Base-by-base conservation (phyloP, 139 green algal species). In the Chlorella sp. region DNA sequence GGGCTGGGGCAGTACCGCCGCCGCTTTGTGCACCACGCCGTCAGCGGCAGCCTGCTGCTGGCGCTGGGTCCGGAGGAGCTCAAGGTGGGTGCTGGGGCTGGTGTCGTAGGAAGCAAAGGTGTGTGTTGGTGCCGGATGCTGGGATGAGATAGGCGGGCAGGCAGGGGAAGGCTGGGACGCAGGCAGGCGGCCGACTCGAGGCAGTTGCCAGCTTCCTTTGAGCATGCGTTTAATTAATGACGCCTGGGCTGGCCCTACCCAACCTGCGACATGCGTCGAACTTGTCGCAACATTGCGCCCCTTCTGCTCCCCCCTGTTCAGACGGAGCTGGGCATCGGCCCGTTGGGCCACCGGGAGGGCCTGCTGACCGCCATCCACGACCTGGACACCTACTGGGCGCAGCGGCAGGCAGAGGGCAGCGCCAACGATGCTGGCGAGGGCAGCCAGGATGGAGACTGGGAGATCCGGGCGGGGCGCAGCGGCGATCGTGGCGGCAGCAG, bases 1-100 rank as follows among this genome's bases (percentile, higher is more conserved):
- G 93, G 93, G 0, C 80, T 96, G 80, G 89, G 88, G 8, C 93
- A 95, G 85, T 95, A 96, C 85, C 87, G 93, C 75, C 88, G 91
- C 51, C 89, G 89, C 30, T 95, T 96, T 85, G 44, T 92, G 82
- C 93, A 96, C 86, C 86, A 96, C 75, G 87, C 76, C 44, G 73
- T 96, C 1, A 82, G 90, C 73, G 94, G 94, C 65, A 44, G 43
- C 3, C 76, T 96, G 79, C 90, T 95, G 75, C 83, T 95, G 77
- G 43, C 44, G 2, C 81, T 96, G 3, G 92, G 60, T 1, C 85
- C 91, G 26, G 73, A 84, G 30, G 73, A 92, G 43, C 87, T 96
- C 60, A 96, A 94, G 86, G 87, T 87, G 19, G 13, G 43, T 69
- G 20, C 60, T 36, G 30, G 60, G 8, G 8, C 16, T 30, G 9